A percentile compares a stretch with the other conserved stretches of the same genome.
phyloP scores from a whole-genome alignment of 345 rosid species.

The Erucastrum elatum region DNA sequence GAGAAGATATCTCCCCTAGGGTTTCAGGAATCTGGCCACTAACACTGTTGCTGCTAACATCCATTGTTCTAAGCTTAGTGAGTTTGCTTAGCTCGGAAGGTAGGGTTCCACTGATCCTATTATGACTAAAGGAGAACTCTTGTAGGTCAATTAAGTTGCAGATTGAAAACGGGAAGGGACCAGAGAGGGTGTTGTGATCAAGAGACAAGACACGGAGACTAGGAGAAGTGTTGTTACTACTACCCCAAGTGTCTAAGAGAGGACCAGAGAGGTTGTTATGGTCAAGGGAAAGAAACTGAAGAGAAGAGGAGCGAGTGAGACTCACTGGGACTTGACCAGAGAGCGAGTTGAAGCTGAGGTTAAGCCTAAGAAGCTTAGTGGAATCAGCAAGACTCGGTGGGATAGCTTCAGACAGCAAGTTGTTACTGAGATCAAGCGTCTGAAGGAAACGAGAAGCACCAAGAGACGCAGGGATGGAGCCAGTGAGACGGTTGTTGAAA shows the following conservation, averaged over 20 bases:
- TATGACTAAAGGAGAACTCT: constrained; percentile 57
- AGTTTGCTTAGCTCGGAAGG: constrained; percentile 56
- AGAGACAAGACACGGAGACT: constrained; percentile 44
- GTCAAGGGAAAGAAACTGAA: constrained; percentile 56
- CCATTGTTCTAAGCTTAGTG: constrained; percentile 59
- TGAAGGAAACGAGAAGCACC: constrained; percentile 71
- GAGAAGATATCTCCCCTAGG: constrained; percentile 54
- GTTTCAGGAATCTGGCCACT: constrained; percentile 60
- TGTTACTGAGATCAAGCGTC: constrained; percentile 72
- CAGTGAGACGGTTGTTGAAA: constrained; percentile 83
- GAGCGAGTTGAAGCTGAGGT: constrained; percentile 65
- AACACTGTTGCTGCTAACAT: constrained; percentile 56
- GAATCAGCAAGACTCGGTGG: constrained; percentile 73
- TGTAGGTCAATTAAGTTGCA: constrained; percentile 51
- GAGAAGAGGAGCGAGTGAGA: constrained; percentile 51
- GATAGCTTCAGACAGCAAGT: constrained; percentile 55
- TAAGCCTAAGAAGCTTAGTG: constrained; percentile 60
- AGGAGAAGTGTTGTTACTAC: constrained; percentile 17
- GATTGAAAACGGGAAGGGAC: constrained; percentile 60
- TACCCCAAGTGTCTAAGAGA: constrained; percentile 52
- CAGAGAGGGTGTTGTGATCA: constrained; percentile 53
- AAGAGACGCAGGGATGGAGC: constrained; percentile 72
- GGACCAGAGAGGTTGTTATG: constrained; percentile 63
- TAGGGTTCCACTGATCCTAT: constrained; percentile 55
- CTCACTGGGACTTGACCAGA: constrained; percentile 53